Evolutionary conservation across 2,329 filamentous ascomycete genomes (phyloP).

Genomic region (Cordyceps fumosorosea): DNA sequence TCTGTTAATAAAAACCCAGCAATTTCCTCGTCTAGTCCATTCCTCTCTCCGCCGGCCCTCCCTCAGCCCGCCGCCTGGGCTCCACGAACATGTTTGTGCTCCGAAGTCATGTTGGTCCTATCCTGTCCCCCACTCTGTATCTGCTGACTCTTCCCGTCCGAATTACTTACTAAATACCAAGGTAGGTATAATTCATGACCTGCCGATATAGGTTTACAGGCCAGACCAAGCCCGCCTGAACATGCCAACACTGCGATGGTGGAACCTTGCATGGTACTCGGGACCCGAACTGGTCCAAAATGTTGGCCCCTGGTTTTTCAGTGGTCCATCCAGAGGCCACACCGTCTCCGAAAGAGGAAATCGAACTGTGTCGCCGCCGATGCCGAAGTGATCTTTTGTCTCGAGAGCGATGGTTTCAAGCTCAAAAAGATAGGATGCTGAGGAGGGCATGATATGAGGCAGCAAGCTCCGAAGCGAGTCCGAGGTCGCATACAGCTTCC

Average conservation of each 20-base stretch:
- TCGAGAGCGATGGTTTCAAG: background rate
- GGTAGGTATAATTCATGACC: no score
- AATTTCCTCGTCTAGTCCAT: background rate
- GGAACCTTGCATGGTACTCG: slow-evolving; percentile 3
- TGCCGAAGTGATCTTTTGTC: background rate
- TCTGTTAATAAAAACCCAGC: background rate
- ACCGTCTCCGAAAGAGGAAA: slow-evolving; percentile 13
- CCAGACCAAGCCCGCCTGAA: background rate
- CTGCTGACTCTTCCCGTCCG: slow-evolving; percentile 1
- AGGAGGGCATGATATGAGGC: background rate
- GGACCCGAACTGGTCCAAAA: background rate
- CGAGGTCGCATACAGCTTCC: background rate
- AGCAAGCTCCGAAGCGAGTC: background rate
- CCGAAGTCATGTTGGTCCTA: background rate
- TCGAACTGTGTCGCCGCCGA: background rate
- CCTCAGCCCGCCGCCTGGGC: background rate
- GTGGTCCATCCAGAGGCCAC: slow-evolving; percentile 8
- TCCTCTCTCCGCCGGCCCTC: background rate
- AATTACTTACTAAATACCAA: background rate
- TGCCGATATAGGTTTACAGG: no score
- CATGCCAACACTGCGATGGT: background rate
- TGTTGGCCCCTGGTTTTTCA: background rate
- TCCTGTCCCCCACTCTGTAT: background rate
- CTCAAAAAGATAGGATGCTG: background rate
- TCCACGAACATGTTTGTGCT: slow-evolving; percentile 1